Conservation (phyloP, 2,329 filamentous ascomycete genomes). For the Cadophora luteo-olivacea region DNA sequence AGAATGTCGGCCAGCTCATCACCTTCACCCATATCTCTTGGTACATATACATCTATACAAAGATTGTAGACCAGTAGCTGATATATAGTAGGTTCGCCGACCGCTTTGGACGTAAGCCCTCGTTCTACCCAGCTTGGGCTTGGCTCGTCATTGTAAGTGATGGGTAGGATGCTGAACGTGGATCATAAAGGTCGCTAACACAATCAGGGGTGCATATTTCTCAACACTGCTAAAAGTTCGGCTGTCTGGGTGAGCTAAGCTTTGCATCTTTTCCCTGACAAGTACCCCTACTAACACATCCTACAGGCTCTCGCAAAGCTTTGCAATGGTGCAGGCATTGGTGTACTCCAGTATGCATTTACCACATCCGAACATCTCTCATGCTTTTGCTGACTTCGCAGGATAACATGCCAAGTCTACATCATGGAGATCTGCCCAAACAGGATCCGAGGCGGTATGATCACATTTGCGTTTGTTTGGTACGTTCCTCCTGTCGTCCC, state of each 20-base stretch:
- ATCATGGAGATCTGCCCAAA: slow-evolving; percentile 22
- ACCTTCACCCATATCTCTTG: slow-evolving; percentile 10
- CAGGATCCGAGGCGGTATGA: slow-evolving; percentile 18
- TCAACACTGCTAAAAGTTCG: slow-evolving; percentile 4
- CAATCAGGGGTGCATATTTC: neutral
- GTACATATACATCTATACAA: neutral
- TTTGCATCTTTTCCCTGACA: neutral
- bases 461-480: slow-evolving; percentile 17
- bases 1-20: slow-evolving; percentile 11
- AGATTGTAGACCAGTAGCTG: neutral
- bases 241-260: slow-evolving; percentile 1
- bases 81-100: neutral
- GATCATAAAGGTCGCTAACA: neutral
- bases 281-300: neutral
- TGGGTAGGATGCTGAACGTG: neutral
- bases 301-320: slow-evolving; percentile 10
- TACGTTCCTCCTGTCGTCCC: neutral
- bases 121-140: slow-evolving; percentile 2
- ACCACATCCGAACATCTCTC: no score
- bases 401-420: slow-evolving; percentile 20
- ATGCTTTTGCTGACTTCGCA: neutral
- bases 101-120: neutral
- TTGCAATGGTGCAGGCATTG: slow-evolving; percentile 15
- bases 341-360: slow-evolving; percentile 3
- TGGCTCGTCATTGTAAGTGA: slow-evolving; percentile 11